Evolutionary conservation across 2,329 filamentous ascomycete genomes (phyloP), one percentile per base, ranked within the genome.

Genomic region (Aphanoascus verrucosus): DNA sequence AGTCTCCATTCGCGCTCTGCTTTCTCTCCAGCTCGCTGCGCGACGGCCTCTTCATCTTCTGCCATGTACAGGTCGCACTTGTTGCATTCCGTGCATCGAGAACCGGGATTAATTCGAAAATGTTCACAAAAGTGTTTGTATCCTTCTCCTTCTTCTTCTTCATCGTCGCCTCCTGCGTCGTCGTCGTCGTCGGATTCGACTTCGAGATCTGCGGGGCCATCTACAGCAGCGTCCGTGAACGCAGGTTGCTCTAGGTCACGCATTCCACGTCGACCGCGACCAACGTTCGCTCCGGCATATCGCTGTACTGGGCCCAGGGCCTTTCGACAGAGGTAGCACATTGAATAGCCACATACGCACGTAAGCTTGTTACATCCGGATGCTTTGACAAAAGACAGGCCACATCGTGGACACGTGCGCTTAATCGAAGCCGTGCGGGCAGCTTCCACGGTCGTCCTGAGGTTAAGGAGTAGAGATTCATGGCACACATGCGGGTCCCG

Each of bases 71-170:
- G 75, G 64, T 89, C 88, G 69, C 86, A 91, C 62, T 81, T 82
- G 41, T 84, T 83, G 70, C 93, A 97, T 67, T 94, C 82, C 1
- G 68, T 76, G 67, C 93, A 98, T 12, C 77, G 74, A 12, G 80
- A 78, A 47, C 90, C 88, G 0, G 85, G 87, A 57, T 86, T 79
- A 8, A 87, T 84, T 7, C 93, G 80, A 67, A 97, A 97, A 70
- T 97, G 93, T 66, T 95, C 86, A 67, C 93, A 98, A 65, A 96
- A 98, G 69, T 98, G 93, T 38, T 82, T 78, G 68, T 98, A 97
- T 0, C 91, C 90, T 66, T 90, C 84, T 2, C 72, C 71, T 48
- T 79, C 73, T 15, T 78, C 70, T 46, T 55, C 56, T 35, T 54
- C 56, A 1, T 53, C 56, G 1, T 65, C 1, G 62, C 62, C 17